These are phyloP conservation scores for Decorospora gaudefroyi DNA, from an alignment of 2,329 filamentous ascomycete species.

Conservation along the genomic window DNA sequence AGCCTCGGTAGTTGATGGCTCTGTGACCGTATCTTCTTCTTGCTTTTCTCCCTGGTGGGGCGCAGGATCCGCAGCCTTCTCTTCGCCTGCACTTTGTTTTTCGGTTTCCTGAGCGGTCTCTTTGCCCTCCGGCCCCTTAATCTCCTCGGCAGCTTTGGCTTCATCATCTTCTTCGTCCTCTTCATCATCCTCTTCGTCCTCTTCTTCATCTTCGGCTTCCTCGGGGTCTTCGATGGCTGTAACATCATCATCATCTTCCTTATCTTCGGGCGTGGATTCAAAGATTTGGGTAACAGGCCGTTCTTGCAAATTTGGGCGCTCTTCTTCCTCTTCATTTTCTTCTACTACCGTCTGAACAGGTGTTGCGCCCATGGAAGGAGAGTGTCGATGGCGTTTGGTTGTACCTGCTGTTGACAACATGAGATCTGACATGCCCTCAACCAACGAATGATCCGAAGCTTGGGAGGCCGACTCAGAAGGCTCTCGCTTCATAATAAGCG, in stretches of 20 bases:
- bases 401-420: constrained; percentile 66
- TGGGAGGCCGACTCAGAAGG: constrained; percentile 30
- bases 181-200: constrained; percentile 9
- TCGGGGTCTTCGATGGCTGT: constrained; percentile 26
- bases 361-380: constrained; percentile 72
- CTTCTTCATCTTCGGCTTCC: constrained; percentile 17
- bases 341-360: constrained; percentile 82
- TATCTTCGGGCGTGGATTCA: constrained; percentile 20
- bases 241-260: constrained; percentile 8
- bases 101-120: constrained; percentile 19
- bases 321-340: constrained; percentile 73
- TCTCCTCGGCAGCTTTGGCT: constrained; percentile 27
- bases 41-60: constrained; percentile 16
- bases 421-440: constrained; percentile 44
- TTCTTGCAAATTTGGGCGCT: constrained; percentile 16
- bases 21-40: constrained; percentile 7
- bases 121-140: constrained; percentile 15
- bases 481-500: constrained; percentile 46
- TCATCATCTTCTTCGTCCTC: constrained; percentile 12
- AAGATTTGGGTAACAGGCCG: constrained; percentile 27
- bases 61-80: constrained; percentile 16
- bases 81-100: constrained; percentile 27
- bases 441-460: constrained; percentile 26
- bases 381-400: constrained; percentile 81
- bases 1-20: constrained; percentile 6